These are phyloP conservation scores for Penicillium taxi DNA, from an alignment of 495 filamentous ascomycete genomes.

Conservation along the genomic window DNA sequence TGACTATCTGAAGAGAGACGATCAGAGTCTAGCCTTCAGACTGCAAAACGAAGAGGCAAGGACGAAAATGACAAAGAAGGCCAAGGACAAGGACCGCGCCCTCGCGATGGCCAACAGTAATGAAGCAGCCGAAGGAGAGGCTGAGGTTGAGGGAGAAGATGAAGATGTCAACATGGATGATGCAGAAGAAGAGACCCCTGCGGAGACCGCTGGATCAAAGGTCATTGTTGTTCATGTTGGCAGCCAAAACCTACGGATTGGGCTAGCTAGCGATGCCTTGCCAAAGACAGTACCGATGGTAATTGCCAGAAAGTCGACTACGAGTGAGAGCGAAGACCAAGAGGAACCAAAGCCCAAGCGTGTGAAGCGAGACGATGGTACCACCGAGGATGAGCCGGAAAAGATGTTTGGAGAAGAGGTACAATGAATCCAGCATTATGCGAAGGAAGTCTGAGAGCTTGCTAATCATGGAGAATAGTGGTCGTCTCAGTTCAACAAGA, in stretches of 20 bases:
- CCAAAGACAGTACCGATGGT: conserved; percentile 92
- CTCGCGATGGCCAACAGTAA: conserved; percentile 57
- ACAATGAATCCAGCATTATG: conserved; percentile 11
- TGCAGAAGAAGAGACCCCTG: conserved; percentile 49
- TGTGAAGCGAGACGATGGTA: conserved; percentile 61
- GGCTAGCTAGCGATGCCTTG: conserved; percentile 85
- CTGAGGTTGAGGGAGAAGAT: conserved; percentile 42
- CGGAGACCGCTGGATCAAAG: conserved; percentile 70
- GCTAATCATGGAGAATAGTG: conserved; percentile 43
- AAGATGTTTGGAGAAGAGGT: conserved; percentile 82
- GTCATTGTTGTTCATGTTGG: conserved; percentile 95
- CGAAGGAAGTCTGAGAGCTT: background rate
- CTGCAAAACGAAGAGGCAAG: conserved; percentile 75
- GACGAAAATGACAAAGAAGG: conserved; percentile 69
- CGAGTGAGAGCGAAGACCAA: conserved; percentile 74
- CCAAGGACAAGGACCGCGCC: conserved; percentile 79
- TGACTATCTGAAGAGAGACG: conserved; percentile 96
- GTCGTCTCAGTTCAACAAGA: conserved; percentile 65
- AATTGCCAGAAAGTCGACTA: conserved; percentile 66
- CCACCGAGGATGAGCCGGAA: conserved; percentile 56
- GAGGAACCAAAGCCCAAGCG: conserved; percentile 82
- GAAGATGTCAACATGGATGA: conserved; percentile 58
- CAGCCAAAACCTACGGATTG: conserved; percentile 92
- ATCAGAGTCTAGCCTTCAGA: conserved; percentile 83
- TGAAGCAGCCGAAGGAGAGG: conserved; percentile 27